Evolutionary conservation across 2,329 filamentous ascomycete genomes (phyloP).

Genomic region (Neoscytalidium dimidiatum): DNA sequence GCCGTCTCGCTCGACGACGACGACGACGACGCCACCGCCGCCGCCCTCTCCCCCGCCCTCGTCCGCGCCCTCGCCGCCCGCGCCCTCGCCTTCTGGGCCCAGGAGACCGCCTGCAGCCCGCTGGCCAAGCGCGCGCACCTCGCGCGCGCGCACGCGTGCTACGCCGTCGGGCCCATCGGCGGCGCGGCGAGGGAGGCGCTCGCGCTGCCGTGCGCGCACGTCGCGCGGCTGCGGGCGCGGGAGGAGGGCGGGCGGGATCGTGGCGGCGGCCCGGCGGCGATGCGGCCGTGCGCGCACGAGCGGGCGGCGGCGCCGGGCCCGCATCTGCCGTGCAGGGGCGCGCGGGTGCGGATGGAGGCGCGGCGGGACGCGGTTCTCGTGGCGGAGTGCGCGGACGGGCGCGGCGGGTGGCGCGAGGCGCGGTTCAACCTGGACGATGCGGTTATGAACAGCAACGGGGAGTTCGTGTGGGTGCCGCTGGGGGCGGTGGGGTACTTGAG

Average conservation of each 20-base stretch:
- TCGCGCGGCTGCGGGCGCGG: neutral
- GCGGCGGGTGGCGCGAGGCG: neutral
- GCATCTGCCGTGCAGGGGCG: too few relatives aligned
- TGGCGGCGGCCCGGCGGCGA: too few relatives aligned
- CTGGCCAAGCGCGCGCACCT: neutral
- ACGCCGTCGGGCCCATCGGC: neutral
- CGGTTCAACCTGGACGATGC: neutral
- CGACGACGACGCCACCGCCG: too few relatives aligned
- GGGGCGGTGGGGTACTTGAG: neutral
- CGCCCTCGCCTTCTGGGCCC: neutral
- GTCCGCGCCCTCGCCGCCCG: neutral
- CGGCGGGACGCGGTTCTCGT: neutral
- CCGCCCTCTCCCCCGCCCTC: too few relatives aligned
- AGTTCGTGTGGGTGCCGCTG: neutral
- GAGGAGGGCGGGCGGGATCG: too few relatives aligned
- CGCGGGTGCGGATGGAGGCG: too few relatives aligned
- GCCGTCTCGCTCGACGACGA: neutral
- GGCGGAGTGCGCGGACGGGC: neutral
- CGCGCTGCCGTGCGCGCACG: neutral
- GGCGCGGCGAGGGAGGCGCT: neutral
- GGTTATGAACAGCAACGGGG: neutral
- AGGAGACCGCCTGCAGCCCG: neutral
- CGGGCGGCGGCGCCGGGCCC: too few relatives aligned
- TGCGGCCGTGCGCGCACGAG: too few relatives aligned
- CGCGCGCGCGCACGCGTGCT: neutral